Conservation (phyloP, 805 yeast genomes). For the Danielozyma ontarioensis region DNA sequence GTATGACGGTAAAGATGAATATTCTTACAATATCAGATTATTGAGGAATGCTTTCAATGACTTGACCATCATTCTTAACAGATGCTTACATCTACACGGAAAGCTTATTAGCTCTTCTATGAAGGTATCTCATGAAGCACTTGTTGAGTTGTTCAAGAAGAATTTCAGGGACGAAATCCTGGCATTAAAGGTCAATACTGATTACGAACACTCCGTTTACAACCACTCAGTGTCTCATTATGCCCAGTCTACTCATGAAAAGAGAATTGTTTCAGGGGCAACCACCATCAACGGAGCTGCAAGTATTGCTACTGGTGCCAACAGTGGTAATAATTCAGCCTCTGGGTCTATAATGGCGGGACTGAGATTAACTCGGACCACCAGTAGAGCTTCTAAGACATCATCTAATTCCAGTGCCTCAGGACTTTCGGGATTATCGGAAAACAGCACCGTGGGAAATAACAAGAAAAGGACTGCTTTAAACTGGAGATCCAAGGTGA, state of each 20-base stretch:
- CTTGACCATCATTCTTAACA: constrained; percentile 56
- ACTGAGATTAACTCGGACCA: constrained; percentile 19
- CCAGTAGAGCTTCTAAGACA: constrained; percentile 10
- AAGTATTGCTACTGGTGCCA: constrained; percentile 1
- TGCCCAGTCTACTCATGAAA: constrained; percentile 17
- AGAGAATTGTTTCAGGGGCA: constrained; percentile 12
- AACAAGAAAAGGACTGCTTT: constrained; percentile 30
- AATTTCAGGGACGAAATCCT: constrained; percentile 67
- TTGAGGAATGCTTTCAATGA: constrained; percentile 57
- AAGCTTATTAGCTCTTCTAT: constrained; percentile 52
- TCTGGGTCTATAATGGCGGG: constrained; percentile 13
- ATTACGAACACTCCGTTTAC: constrained; percentile 23
- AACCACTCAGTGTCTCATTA: constrained; percentile 15
- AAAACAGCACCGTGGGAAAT: constrained; percentile 1
- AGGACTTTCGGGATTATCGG: constrained; percentile 3
- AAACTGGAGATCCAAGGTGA: constrained; percentile 28
- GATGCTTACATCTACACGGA: constrained; percentile 67
- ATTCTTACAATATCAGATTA: constrained; percentile 25
- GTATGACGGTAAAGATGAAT: constrained; percentile 27
- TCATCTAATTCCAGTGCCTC: constrained; percentile 9
- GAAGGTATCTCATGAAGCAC: constrained; percentile 60
- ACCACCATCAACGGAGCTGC: constrained; percentile 9
- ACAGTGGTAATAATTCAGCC: constrained; percentile 1
- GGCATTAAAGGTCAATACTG: constrained; percentile 31
- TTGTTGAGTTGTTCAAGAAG: constrained; percentile 57